phyloP scores from a whole-genome alignment of 345 rosid species.

The Camelina neglecta region DNA sequence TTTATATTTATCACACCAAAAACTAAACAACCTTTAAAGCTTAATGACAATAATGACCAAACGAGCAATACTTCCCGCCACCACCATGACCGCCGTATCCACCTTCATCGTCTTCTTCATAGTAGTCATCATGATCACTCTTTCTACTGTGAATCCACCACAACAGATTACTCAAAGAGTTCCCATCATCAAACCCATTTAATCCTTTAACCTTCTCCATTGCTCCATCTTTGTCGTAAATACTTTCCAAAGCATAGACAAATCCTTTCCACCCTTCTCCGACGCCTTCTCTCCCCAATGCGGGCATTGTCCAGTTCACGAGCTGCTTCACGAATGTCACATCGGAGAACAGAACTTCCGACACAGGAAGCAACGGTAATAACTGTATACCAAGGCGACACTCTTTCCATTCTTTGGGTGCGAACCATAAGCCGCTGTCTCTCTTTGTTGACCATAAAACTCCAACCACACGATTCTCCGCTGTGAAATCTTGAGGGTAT shows the following conservation, averaged over 20 bases:
- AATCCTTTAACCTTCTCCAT: constrained; percentile 64
- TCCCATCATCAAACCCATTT: constrained; percentile 74
- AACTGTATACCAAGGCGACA: constrained; percentile 90
- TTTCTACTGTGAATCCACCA: constrained; percentile 93
- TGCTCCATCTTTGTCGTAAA: constrained; percentile 66
- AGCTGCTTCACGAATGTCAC: constrained; percentile 62
- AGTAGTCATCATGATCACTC: constrained; percentile 44
- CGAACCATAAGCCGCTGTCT: constrained; percentile 93
- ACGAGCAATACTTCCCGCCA: constrained; percentile 74
- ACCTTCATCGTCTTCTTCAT: constrained; percentile 14
- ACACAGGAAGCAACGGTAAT: constrained; percentile 69
- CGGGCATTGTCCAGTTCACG: constrained; percentile 81
- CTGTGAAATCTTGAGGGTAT: constrained; percentile 66
- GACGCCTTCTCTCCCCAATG: constrained; percentile 67
- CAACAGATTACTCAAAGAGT: constrained; percentile 72
- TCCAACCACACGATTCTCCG: constrained; percentile 82
- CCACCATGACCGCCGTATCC: constrained; percentile 41
- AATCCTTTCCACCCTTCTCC: constrained; percentile 98
- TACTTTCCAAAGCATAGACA: constrained; percentile 77
- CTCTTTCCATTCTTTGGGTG: constrained; percentile 78
- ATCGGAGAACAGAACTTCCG: constrained; percentile 77
- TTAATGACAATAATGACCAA: constrained; percentile 71
- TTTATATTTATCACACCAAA: not conserved
- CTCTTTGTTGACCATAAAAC: constrained; percentile 90
- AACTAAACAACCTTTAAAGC: not conserved